These are phyloP conservation scores for Amphirosellinia nigrospora DNA, from an alignment of 495 filamentous ascomycete genomes.

Conservation along the genomic window DNA sequence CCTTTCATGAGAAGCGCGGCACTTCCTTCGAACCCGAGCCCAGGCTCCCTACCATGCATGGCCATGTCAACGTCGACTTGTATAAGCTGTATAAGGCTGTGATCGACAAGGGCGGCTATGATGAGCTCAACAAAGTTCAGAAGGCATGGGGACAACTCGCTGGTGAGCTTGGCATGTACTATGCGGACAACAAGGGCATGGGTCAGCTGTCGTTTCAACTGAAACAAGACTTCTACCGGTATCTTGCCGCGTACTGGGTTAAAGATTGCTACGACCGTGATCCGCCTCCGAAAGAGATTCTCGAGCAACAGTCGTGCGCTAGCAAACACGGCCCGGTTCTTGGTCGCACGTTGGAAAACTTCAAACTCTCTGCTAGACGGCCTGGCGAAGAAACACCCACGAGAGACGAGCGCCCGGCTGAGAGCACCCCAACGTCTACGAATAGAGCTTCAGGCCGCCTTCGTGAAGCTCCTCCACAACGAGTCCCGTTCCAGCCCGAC, in stretches of 20 bases:
- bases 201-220: conserved; percentile 76
- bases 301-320: conserved; percentile 62
- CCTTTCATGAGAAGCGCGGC: conserved; percentile 73
- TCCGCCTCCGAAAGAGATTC: conserved; percentile 80
- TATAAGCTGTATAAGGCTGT: conserved; percentile 73
- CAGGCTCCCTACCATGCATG: conserved; percentile 60
- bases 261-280: conserved; percentile 70
- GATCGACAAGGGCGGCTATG: conserved; percentile 75
- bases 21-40: conserved; percentile 75
- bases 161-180: conserved; percentile 63
- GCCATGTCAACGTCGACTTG: conserved; percentile 71
- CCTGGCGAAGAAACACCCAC: conserved; percentile 69
- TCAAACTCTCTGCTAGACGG: conserved; percentile 51
- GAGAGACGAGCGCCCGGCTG: conserved; percentile 61
- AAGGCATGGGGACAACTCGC: conserved; percentile 78
- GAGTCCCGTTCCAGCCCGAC: conserved; percentile 83
- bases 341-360: conserved; percentile 79
- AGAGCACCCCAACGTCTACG: conserved; percentile 64
- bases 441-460: conserved; percentile 71
- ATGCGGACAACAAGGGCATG: conserved; percentile 63
- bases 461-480: conserved; percentile 77
- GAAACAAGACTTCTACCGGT: conserved; percentile 83
- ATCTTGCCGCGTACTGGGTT: conserved; percentile 84
- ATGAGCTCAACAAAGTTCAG: conserved; percentile 78
- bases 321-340: conserved; percentile 73